A percentile compares a stretch with the other conserved stretches of the same genome.
These are phyloP conservation scores for Argentina anserina DNA, from an alignment of 306 rosid genomes.

Conservation along the genomic window DNA sequence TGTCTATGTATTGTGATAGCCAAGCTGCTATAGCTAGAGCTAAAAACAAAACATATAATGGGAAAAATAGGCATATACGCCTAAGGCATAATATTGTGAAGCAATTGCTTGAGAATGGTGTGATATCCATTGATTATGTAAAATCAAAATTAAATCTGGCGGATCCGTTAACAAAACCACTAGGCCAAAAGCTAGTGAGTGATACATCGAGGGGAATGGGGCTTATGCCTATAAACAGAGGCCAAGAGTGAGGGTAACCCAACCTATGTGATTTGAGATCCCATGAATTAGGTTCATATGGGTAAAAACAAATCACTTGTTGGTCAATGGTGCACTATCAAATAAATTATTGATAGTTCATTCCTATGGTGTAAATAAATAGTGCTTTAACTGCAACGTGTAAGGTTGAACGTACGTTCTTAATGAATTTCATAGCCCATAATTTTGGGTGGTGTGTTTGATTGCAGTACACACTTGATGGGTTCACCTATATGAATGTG, in stretches of 20 bases:
- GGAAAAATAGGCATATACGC: not conserved
- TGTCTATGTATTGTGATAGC: conserved; percentile 4
- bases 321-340: not conserved
- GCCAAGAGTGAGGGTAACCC: not conserved
- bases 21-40: not conserved
- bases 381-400: not conserved
- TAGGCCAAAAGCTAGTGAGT: not conserved
- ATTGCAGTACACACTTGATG: not conserved
- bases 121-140: not conserved
- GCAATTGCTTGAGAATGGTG: not conserved
- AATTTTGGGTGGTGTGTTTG: not conserved
- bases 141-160: too few species aligned
- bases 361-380: not conserved
- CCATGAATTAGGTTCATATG: not conserved
- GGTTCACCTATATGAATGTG: not conserved
- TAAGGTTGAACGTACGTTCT: not conserved
- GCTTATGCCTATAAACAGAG: not conserved
- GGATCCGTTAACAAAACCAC: not conserved
- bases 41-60: not conserved
- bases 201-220: not conserved
- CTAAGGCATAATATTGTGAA: not conserved
- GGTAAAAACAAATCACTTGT: not conserved
- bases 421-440: not conserved
- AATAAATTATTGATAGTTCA: not conserved
- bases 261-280: not conserved